Conservation (phyloP, 805 yeast species). For the Saccharomycopsis capsularis region DNA sequence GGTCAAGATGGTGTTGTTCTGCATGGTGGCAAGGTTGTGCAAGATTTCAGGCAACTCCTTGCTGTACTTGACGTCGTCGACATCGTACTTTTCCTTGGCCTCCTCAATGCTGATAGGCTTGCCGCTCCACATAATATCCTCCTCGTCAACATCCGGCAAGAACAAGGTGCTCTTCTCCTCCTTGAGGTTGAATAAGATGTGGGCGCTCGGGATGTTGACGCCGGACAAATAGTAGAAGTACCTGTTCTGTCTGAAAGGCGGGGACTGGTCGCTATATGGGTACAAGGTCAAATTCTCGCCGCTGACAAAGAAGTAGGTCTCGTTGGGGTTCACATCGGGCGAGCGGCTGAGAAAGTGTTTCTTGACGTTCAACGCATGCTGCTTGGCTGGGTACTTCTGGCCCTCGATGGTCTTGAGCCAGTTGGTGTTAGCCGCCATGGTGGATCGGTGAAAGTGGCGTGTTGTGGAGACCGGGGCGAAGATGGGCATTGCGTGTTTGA, state of each 20-base stretch:
- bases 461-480: too few species aligned
- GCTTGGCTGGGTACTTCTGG: conserved; percentile 73
- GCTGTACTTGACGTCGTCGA: conserved; percentile 70
- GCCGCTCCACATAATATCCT: conserved; percentile 97
- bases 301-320: conserved; percentile 46
- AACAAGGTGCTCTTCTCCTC: conserved; percentile 59
- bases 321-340: conserved; percentile 25
- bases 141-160: conserved; percentile 76
- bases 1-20: conserved; percentile 36
- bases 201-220: conserved; percentile 70
- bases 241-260: conserved; percentile 80
- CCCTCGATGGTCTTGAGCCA: conserved; percentile 13
- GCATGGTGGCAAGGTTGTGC: conserved; percentile 26
- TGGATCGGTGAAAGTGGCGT: conserved; percentile 3
- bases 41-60: conserved; percentile 39
- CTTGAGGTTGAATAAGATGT: conserved; percentile 49
- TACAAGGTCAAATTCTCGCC: conserved; percentile 54
- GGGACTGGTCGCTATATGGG: conserved; percentile 73
- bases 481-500: too few species aligned
- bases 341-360: conserved; percentile 30
- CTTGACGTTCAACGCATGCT: conserved; percentile 56
- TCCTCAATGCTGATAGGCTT: conserved; percentile 63
- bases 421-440: conserved; percentile 11
- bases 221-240: conserved; percentile 87
- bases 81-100: conserved; percentile 63